Base-by-base conservation (phyloP, 1,284 basidiomycete species). In the Entoloma clypeatum region DNA sequence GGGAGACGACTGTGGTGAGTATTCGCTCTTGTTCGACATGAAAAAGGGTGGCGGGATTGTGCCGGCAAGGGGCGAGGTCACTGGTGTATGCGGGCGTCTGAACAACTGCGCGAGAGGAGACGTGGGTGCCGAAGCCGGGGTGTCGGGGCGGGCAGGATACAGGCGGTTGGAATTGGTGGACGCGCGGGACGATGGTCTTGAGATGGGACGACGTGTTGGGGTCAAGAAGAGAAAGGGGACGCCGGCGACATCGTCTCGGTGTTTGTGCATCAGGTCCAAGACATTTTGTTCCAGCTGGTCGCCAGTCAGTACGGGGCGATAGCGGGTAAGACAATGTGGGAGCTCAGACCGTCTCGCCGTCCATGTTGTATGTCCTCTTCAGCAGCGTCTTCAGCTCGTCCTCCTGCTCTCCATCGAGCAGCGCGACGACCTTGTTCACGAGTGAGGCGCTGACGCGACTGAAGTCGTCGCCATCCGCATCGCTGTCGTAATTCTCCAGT, bases 231-330 rank as follows among this genome's bases (percentile, higher is more conserved):
- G 66, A 57, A 91, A 89, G 0, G 87, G 88, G 3, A 89, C 84
- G 14, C 84, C 84, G 29, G 84, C 82, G 34, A 84, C 65, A 60
- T 91, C 87, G 67, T 90, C 87, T 44, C 79, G 72, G 59, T 89
- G 86, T 63, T 84, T 85, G 62, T 91, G 87, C 87, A 91, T 90
- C 46, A 91, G 72, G 57, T 90, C 86, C 19, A 91, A 71, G 42
- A 89, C 81, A 58, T 79, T 74, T 52, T 86, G 80, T 56, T 90
- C 86, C 38, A 86, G 68, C 81, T 88, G 54, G 5, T 37, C 31
- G 10, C 23, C 14, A 22, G 41, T 50, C 25, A 52, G 44, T 38
- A 44, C 39, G 17, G 18, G 48, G 44, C 39, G 43, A 52, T 45
- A 7, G 45, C 44, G 41, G 41, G 33, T 41, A 41, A 36, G 34